These are phyloP conservation scores for Russula sp. DNA, from an alignment of 768 basidiomycete species.

Conservation along the genomic window DNA sequence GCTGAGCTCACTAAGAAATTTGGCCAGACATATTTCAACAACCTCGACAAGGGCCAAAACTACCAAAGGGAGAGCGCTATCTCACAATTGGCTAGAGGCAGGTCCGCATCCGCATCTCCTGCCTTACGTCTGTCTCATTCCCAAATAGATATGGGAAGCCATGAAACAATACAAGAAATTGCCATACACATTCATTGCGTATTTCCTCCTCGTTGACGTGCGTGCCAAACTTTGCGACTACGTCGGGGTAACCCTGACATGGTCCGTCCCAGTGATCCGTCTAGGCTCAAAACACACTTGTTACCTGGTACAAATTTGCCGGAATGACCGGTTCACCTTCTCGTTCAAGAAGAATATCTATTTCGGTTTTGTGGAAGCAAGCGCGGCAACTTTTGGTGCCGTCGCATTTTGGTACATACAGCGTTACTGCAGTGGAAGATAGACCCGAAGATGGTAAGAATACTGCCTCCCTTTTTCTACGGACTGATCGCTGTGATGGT, in stretches of 20 bases:
- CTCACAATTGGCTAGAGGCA: constrained; percentile 84
- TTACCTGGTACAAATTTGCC: constrained; percentile 70
- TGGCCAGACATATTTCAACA: constrained; percentile 70
- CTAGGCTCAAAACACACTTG: constrained; percentile 78
- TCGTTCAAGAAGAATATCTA: constrained; percentile 76
- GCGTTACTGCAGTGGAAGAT: constrained; percentile 58
- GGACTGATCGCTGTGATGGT: background rate
- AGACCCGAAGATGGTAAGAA: constrained; percentile 72
- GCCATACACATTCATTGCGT: constrained; percentile 71
- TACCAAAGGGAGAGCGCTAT: constrained; percentile 72
- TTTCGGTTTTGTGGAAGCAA: constrained; percentile 66
- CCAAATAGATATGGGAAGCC: constrained; percentile 64
- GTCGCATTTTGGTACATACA: constrained; percentile 83
- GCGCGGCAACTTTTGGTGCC: constrained; percentile 64
- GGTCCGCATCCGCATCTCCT: constrained; percentile 44
- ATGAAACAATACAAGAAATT: constrained; percentile 68
- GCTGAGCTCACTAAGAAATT: background rate
- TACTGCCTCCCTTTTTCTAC: constrained; percentile 7
- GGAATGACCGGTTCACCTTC: constrained; percentile 74
- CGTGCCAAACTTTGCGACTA: constrained; percentile 24
- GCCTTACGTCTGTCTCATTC: constrained; percentile 52
- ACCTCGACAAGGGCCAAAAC: constrained; percentile 68
- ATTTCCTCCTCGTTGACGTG: constrained; percentile 76
- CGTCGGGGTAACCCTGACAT: background rate
- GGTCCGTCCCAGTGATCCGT: background rate